phyloP scores from a whole-genome alignment of 352 stramenopile species.

The Phytophthora sp. region DNA sequence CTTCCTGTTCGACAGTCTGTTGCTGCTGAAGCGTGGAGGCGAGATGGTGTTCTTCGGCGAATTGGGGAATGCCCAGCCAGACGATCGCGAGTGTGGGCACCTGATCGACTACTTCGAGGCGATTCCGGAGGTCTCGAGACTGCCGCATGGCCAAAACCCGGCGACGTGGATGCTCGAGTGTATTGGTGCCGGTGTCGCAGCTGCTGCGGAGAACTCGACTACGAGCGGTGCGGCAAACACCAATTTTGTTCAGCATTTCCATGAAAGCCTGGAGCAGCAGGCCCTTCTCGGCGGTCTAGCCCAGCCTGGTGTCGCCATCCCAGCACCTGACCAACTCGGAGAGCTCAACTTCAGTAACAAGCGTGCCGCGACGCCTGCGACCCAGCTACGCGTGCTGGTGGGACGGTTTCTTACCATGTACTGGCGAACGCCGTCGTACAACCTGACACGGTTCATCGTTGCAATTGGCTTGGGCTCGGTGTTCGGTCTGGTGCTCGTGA shows the following conservation, averaged over 20 bases:
- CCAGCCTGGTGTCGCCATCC: conserved; percentile 6
- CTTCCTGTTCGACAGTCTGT: conserved; percentile 73
- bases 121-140: conserved; percentile 30
- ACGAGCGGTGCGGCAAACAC: conserved; percentile 10
- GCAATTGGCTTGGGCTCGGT: conserved; percentile 15
- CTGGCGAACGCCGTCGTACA: conserved; percentile 23
- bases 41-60: conserved; percentile 68
- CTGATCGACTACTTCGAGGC: conserved; percentile 52
- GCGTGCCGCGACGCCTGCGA: conserved; percentile 22
- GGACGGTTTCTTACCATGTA: conserved; percentile 25
- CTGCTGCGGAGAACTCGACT: conserved; percentile 6
- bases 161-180: conserved; percentile 38
- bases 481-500: conserved; percentile 38
- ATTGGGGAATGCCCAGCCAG: conserved; percentile 18
- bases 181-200: conserved; percentile 28
- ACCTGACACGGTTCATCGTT: conserved; percentile 8
- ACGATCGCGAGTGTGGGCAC: conserved; percentile 19
- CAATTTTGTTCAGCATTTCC: conserved; percentile 35
- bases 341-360: conserved; percentile 31
- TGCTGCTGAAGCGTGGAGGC: conserved; percentile 74
- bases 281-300: conserved; percentile 3
- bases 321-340: conserved; percentile 5
- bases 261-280: conserved; percentile 14
- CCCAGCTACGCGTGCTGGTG: conserved; percentile 38
- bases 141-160: conserved; percentile 40